Percentiles rank a stretch among this genome's conserved stretches.
Evolutionary conservation across 139 green algal genomes (phyloP).

Genomic region (Chlamydomonas incerta): DNA sequence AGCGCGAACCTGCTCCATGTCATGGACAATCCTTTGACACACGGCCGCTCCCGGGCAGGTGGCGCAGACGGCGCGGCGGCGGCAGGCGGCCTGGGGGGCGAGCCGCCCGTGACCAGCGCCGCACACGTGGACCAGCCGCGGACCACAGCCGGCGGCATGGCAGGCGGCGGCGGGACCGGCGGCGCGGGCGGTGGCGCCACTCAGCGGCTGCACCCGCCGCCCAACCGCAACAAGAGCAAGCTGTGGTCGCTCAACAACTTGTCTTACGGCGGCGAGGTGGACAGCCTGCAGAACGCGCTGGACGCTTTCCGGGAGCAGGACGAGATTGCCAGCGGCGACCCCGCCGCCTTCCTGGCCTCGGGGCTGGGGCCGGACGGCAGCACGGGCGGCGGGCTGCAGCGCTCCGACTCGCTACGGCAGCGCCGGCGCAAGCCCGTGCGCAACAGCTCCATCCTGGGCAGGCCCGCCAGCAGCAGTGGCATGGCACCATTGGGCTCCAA

Average conservation of each 20-base stretch:
- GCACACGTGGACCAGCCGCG: conserved; percentile 36
- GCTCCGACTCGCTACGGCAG: conserved; percentile 14
- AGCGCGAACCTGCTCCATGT: no score
- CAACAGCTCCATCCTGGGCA: conserved; percentile 24
- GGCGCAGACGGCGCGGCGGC: conserved; percentile 43
- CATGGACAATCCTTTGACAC: no score
- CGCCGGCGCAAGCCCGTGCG: conserved; percentile 36
- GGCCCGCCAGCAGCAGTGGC: conserved; percentile 26
- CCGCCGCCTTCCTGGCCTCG: conserved; percentile 2
- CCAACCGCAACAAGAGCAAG: conserved; percentile 60
- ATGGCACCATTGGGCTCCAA: neutral
- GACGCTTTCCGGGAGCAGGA: conserved; percentile 71
- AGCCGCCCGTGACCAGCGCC: conserved; percentile 65
- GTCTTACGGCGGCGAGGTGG: conserved; percentile 63
- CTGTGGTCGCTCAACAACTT: conserved; percentile 61
- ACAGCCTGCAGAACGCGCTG: conserved; percentile 77
- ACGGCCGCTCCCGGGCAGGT: neutral
- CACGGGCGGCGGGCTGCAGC: conserved; percentile 6
- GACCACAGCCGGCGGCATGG: neutral
- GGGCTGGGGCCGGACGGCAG: conserved; percentile 3
- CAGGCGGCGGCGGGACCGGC: neutral
- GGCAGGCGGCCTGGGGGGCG: conserved; percentile 42
- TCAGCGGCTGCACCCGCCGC: conserved; percentile 41
- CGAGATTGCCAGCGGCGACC: conserved; percentile 24
- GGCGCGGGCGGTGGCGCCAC: neutral